A percentile compares a stretch with the other conserved stretches of the same genome.
phyloP scores from a whole-genome alignment of 179 eudicot genomes.

The Pouteria campechiana region DNA sequence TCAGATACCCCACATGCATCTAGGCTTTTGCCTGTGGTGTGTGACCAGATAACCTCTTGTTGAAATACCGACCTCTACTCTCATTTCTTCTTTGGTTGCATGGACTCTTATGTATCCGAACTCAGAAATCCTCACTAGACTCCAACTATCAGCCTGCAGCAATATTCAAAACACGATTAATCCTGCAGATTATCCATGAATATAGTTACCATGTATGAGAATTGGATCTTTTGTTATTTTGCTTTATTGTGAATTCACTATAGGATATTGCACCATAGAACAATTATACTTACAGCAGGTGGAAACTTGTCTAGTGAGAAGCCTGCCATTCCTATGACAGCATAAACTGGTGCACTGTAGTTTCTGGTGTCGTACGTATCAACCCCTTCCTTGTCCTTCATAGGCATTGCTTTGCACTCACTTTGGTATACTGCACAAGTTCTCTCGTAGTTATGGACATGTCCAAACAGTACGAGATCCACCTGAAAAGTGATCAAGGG shows the following conservation, averaged over 20 bases:
- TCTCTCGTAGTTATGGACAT: conserved; percentile 87
- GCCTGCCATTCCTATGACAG: conserved; percentile 89
- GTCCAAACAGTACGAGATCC: conserved; percentile 70
- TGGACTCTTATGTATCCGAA: conserved; percentile 62
- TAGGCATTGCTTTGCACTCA: conserved; percentile 54
- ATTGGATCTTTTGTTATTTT: too few relatives aligned
- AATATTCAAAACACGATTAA: too few relatives aligned
- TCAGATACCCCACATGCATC: background rate
- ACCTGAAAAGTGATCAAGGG: too few relatives aligned
- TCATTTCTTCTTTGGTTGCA: conserved; percentile 41
- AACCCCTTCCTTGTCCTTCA: conserved; percentile 44
- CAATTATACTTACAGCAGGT: conserved; percentile 21
- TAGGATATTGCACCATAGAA: too few relatives aligned
- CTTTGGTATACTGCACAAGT: conserved; percentile 58
- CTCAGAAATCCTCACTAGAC: conserved; percentile 40
- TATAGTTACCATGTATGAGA: too few relatives aligned
- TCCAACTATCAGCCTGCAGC: conserved; percentile 46
- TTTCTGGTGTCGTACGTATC: conserved; percentile 47
- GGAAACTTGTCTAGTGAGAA: conserved; percentile 53
- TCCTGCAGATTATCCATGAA: too few relatives aligned
- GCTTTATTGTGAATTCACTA: too few relatives aligned
- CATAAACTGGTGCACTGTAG: conserved; percentile 71
- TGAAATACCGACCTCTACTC: conserved; percentile 38
- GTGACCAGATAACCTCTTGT: background rate
- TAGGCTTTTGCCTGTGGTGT: too few relatives aligned